Evolutionary conservation across 2,329 filamentous ascomycete genomes (phyloP).

Genomic region (Fusarium musae): DNA sequence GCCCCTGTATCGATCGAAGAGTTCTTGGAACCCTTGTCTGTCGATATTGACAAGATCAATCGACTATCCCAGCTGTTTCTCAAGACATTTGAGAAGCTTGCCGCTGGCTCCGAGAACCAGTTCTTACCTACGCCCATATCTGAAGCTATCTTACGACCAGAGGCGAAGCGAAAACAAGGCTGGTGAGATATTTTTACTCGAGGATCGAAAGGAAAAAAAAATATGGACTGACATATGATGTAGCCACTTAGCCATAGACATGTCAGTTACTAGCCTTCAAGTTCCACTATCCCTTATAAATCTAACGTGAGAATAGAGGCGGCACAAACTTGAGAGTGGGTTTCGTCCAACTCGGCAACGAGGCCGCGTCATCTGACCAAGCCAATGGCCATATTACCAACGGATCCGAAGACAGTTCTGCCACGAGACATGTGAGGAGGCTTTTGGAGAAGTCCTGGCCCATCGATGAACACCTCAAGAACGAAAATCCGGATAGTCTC

Average conservation of each 20-base stretch:
- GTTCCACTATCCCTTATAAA: not conserved
- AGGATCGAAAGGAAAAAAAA: not conserved
- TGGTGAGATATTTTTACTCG: conserved; percentile 56
- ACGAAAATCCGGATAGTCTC: conserved; percentile 77
- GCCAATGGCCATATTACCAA: conserved; percentile 17
- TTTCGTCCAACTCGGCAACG: conserved; percentile 69
- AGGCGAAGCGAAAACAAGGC: conserved; percentile 55
- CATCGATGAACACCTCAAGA: conserved; percentile 78
- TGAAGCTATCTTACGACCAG: conserved; percentile 65
- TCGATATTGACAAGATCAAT: conserved; percentile 59
- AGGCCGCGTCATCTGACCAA: conserved; percentile 38
- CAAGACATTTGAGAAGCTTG: conserved; percentile 60
- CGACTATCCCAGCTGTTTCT: conserved; percentile 60
- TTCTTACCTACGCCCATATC: conserved; percentile 72
- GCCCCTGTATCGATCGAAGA: conserved; percentile 46
- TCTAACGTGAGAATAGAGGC: conserved; percentile 63
- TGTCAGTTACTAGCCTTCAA: conserved; percentile 58
- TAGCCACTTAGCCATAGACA: conserved; percentile 72
- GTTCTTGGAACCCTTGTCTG: conserved; percentile 63
- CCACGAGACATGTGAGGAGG: conserved; percentile 59
- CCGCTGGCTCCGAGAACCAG: conserved; percentile 64
- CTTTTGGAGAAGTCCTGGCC: conserved; percentile 78
- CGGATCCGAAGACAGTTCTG: conserved; percentile 27
- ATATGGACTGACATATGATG: conserved; percentile 19
- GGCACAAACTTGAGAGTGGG: conserved; percentile 76